Evolutionary conservation across 768 basidiomycete genomes (phyloP), one percentile per base, ranked within the genome.

Genomic region (Asterophora lycoperdoides): DNA sequence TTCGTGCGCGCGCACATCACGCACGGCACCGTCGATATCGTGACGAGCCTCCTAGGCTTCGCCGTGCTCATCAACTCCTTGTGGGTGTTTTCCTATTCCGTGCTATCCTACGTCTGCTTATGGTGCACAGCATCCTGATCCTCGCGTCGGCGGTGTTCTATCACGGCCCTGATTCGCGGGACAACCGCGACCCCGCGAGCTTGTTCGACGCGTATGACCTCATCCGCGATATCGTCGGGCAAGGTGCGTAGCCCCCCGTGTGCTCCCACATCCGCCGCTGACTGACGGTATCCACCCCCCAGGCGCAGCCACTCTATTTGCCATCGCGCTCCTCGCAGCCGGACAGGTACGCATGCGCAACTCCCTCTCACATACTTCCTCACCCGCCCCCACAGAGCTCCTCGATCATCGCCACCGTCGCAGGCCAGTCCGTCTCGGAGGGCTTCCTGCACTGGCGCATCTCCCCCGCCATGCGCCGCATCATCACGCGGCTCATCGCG

Each of bases 341-440:
- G 93, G 94, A 2, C 93, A 96, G 68, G 76, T 74, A 58, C 20
- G 57, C 46, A 5, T 17, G 32, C 43, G 18, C n/a, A 14, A 32
- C 46, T 14, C 5, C 15, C 11, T 37, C 35, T 23, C 4, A 26
- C 14, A 3, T 19, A 32, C 26, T 41, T 5, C n/a, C 20, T 4
- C 14, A 14, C 11, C 41, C 23, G 1, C 29, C 37, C 13, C 10
- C 34, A n/a, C 44, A 79, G 74, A 89, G 89, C 54, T 89, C 94
- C 0, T 88, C 86, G 7, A 78, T 96, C 42, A 86, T 95, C 3
- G 93, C 90, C 8, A 96, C 92, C 0, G 77, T 95, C 10, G 86
- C 90, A 1, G 93, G 93, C 0, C 93, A 96, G 66, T 85, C 89
- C 17, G 85, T 97, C 33, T 84, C 83, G 0, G 93, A 96, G 66